These are phyloP conservation scores for Pseudogymnoascus sp. DNA, from an alignment of 2,329 filamentous ascomycete genomes.

Conservation along the genomic window DNA sequence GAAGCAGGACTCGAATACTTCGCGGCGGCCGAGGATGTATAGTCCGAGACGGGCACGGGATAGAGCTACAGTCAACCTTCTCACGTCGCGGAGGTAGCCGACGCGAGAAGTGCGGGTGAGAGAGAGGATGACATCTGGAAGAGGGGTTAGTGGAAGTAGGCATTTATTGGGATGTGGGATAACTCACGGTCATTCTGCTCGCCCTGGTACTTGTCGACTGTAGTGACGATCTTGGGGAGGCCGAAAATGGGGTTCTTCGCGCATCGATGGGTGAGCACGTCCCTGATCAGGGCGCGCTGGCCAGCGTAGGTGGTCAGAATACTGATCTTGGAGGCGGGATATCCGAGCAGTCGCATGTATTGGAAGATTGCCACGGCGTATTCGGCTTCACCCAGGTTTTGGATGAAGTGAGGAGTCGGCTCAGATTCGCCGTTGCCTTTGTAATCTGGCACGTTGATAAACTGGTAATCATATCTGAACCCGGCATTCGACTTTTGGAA, in stretches of 20 bases:
- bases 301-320: constrained; percentile 93
- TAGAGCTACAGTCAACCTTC: constrained; percentile 86
- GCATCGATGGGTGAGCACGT: constrained; percentile 79
- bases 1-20: constrained; percentile 80
- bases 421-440: constrained; percentile 83
- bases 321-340: constrained; percentile 64
- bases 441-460: constrained; percentile 91
- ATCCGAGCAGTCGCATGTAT: constrained; percentile 94
- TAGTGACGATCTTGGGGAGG: constrained; percentile 79
- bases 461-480: constrained; percentile 91
- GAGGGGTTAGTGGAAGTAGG: constrained; percentile 13
- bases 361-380: constrained; percentile 93
- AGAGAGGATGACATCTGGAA: constrained; percentile 79
- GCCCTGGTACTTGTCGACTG: constrained; percentile 97
- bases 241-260: constrained; percentile 78
- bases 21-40: constrained; percentile 81
- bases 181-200: constrained; percentile 96
- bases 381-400: constrained; percentile 94
- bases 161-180: constrained; percentile 15
- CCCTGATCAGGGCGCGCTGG: constrained; percentile 77
- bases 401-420: constrained; percentile 87
- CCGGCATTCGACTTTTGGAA: constrained; percentile 81
- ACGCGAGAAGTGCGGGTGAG: constrained; percentile 81
- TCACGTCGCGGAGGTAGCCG: constrained; percentile 87
- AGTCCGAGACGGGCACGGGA: constrained; percentile 86